Evolutionary conservation across 345 rosid genomes (phyloP).

Genomic region (Eucalyptus microcorys): DNA sequence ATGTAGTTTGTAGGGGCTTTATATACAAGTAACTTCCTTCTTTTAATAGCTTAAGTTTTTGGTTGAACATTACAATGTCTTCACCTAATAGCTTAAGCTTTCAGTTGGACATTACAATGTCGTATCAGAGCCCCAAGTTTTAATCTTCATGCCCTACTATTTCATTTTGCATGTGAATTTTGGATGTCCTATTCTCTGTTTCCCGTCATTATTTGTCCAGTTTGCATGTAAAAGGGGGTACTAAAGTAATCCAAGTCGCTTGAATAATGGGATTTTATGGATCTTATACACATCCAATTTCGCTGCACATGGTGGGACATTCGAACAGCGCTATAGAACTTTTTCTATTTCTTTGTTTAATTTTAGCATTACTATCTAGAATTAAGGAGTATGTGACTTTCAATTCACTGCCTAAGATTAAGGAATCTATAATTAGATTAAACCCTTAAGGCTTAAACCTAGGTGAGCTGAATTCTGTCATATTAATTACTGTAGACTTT

Average conservation of each 20-base stretch:
- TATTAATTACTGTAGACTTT: not conserved
- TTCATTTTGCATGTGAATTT: not conserved
- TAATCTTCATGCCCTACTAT: not conserved
- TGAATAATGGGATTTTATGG: not conserved
- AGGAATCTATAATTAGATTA: not conserved
- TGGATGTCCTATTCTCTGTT: not conserved
- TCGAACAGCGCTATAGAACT: not conserved
- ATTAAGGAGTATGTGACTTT: not conserved
- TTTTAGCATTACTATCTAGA: not conserved
- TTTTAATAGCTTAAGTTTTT: not conserved
- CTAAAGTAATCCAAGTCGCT: not conserved
- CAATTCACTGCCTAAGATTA: not conserved
- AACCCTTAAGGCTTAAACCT: not conserved
- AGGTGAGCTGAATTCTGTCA: not conserved
- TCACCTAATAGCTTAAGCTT: not conserved
- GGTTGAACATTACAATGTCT: not conserved
- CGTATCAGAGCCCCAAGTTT: not conserved
- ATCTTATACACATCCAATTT: not conserved
- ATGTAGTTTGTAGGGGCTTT: not conserved
- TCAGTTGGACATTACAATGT: not conserved
- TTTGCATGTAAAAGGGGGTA: not conserved
- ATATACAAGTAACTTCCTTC: not conserved
- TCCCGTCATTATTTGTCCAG: not conserved
- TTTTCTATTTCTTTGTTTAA: not conserved
- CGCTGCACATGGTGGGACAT: not conserved